Percentiles rank a stretch among this genome's conserved stretches.
These are phyloP conservation scores for Miscanthus lutarioriparius DNA, from an alignment of 176 grass and related monocot species.

Conservation along the genomic window DNA sequence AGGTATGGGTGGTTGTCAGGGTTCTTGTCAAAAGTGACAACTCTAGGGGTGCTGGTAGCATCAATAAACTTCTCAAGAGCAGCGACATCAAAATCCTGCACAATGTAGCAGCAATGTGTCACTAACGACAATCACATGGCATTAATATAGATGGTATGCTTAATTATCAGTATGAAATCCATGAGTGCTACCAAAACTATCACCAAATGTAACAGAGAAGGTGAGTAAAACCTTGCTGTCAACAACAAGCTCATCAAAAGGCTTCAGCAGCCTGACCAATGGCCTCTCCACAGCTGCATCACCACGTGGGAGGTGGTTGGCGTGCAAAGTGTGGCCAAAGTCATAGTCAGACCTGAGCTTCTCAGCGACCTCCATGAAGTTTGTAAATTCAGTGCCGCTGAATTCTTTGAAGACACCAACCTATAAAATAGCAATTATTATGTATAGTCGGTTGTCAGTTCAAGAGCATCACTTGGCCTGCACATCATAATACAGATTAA, in stretches of 20 bases:
- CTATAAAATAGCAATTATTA: conserved; percentile 32
- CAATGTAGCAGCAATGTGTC: not conserved
- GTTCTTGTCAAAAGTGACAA: conserved; percentile 82
- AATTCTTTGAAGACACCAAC: conserved; percentile 79
- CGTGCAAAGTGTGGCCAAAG: conserved; percentile 68
- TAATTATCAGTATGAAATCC: not conserved
- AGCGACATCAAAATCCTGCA: conserved; percentile 79
- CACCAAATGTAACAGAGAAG: not conserved
- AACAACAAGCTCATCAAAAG: conserved; percentile 88
- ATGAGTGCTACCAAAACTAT: not conserved
- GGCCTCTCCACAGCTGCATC: conserved; percentile 56
- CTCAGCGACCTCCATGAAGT: conserved; percentile 80
- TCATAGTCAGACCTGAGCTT: conserved; percentile 81
- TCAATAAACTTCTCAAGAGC: conserved; percentile 82
- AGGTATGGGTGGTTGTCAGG: conserved; percentile 82
- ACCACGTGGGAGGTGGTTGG: conserved; percentile 77
- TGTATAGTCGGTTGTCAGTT: not conserved
- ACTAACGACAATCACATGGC: not conserved
- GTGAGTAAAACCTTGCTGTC: conserved; percentile 69
- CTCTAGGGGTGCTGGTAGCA: conserved; percentile 61
- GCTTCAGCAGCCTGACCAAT: conserved; percentile 80
- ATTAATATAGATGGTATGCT: not conserved
- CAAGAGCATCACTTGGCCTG: not conserved
- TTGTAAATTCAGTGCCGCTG: conserved; percentile 66
- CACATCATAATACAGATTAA: not conserved